Percentiles rank a stretch among this genome's conserved stretches.
These are phyloP conservation scores for Thraustotheca clavata DNA, from an alignment of 352 stramenopile genomes.

Conservation along the genomic window DNA sequence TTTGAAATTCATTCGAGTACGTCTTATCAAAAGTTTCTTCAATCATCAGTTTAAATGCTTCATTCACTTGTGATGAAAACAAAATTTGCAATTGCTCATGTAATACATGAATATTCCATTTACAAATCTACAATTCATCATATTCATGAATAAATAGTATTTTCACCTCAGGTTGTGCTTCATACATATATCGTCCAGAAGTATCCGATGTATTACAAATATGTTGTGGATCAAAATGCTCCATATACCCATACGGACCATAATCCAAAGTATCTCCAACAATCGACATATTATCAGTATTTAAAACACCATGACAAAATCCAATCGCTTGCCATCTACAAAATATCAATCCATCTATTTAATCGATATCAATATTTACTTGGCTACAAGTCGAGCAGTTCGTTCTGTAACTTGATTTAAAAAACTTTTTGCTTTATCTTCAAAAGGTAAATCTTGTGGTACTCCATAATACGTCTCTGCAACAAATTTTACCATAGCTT, in stretches of 20 bases:
- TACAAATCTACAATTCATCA: constrained; percentile 46
- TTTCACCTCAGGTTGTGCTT: constrained; percentile 48
- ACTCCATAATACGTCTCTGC: constrained; percentile 5
- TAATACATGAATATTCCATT: constrained; percentile 73
- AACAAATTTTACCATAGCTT: constrained; percentile 15
- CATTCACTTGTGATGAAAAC: neutral
- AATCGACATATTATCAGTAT: constrained; percentile 91
- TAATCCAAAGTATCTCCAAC: constrained; percentile 89
- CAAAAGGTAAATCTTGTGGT: neutral
- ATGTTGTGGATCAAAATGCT: constrained; percentile 79
- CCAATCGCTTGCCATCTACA: constrained; percentile 62
- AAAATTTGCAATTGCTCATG: constrained; percentile 38
- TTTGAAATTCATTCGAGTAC: constrained; percentile 50
- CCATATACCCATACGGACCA: constrained; percentile 89
- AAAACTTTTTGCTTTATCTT: constrained; percentile 26
- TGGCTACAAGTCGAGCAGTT: constrained; percentile 74
- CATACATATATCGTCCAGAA: constrained; percentile 69
- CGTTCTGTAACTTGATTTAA: constrained; percentile 55
- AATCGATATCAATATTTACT: constrained; percentile 25
- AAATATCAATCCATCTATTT: neutral
- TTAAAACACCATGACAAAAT: constrained; percentile 89
- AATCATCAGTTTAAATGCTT: constrained; percentile 28
- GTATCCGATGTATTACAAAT: constrained; percentile 81
- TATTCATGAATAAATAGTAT: neutral
- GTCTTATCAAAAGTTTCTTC: constrained; percentile 36